These are phyloP conservation scores for Sophora flavescens DNA, from an alignment of 306 rosid genomes.

Conservation along the genomic window DNA sequence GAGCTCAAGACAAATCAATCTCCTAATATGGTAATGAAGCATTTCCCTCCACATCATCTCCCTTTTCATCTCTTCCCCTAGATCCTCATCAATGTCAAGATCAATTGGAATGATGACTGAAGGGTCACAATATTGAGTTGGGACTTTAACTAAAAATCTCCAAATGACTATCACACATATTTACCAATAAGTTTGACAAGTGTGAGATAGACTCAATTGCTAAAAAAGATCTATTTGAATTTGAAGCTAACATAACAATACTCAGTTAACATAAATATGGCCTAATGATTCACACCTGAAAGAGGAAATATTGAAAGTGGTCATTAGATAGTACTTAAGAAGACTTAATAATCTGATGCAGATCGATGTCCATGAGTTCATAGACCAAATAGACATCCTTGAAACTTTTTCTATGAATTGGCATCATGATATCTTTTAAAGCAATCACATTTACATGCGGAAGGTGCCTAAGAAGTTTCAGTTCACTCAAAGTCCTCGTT, in stretches of 20 bases:
- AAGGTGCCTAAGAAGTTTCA: conserved; percentile 64
- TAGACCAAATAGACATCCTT: conserved; percentile 75
- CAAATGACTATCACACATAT: no score
- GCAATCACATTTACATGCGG: conserved; percentile 72
- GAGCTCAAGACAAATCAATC: no score
- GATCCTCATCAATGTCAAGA: neutral
- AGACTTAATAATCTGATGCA: conserved; percentile 68
- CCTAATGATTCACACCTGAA: conserved; percentile 56
- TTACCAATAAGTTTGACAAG: neutral
- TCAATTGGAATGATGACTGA: neutral
- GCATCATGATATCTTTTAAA: conserved; percentile 75
- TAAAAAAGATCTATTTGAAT: neutral
- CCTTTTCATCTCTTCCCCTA: neutral
- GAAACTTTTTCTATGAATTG: conserved; percentile 56
- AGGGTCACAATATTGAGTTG: neutral
- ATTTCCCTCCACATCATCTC: neutral
- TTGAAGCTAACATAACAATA: neutral
- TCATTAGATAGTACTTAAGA: conserved; percentile 65
- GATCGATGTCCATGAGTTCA: conserved; percentile 83
- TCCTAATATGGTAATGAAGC: no score
- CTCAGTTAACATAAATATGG: neutral
- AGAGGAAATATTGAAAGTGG: conserved; percentile 70
- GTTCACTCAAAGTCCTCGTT: conserved; percentile 69
- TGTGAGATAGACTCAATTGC: neutral
- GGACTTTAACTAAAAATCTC: neutral